Conservation (phyloP, 1,284 basidiomycete genomes). For the Malassezia dermatis region DNA sequence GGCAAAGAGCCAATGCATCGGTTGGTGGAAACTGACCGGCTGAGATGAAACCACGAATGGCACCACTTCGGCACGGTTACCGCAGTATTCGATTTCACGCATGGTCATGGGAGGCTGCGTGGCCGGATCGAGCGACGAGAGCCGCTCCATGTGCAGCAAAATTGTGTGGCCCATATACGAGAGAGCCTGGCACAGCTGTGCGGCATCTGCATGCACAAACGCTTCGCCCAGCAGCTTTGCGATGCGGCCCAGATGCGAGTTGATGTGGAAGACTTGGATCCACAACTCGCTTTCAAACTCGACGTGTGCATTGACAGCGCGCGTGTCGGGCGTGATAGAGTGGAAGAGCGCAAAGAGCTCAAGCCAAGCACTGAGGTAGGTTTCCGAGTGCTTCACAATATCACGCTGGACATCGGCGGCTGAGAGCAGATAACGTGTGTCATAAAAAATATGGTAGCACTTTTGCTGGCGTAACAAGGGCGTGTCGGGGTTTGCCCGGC, state of each 20-base stretch:
- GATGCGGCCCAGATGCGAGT: slow-evolving; percentile 37
- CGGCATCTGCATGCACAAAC: slow-evolving; percentile 51
- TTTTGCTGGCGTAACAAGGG: slow-evolving; percentile 29
- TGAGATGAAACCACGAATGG: slow-evolving; percentile 48
- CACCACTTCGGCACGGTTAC: slow-evolving; percentile 52
- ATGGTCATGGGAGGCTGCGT: slow-evolving; percentile 58
- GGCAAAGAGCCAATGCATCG: slow-evolving; percentile 79
- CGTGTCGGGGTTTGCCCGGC: slow-evolving; percentile 29
- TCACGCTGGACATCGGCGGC: slow-evolving; percentile 38
- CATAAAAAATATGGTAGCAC: slow-evolving; percentile 44
- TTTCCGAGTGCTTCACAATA: slow-evolving; percentile 24
- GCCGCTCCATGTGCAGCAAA: slow-evolving; percentile 24
- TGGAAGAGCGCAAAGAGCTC: slow-evolving; percentile 39
- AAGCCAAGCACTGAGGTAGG: slow-evolving; percentile 26
- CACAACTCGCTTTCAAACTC: slow-evolving; percentile 46
- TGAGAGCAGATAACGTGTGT: slow-evolving; percentile 39
- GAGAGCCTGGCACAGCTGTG: slow-evolving; percentile 62
- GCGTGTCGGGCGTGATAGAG: slow-evolving; percentile 33
- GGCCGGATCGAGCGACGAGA: slow-evolving; percentile 50
- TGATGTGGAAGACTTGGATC: slow-evolving; percentile 42
- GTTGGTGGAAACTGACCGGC: slow-evolving; percentile 74
- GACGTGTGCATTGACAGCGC: slow-evolving; percentile 37
- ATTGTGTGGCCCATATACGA: slow-evolving; percentile 63
- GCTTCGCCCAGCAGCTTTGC: slow-evolving; percentile 42
- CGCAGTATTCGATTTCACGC: slow-evolving; percentile 15